These are phyloP conservation scores for Talaromyces sp. DNA, from an alignment of 2,329 filamentous ascomycete species.

Conservation along the genomic window DNA sequence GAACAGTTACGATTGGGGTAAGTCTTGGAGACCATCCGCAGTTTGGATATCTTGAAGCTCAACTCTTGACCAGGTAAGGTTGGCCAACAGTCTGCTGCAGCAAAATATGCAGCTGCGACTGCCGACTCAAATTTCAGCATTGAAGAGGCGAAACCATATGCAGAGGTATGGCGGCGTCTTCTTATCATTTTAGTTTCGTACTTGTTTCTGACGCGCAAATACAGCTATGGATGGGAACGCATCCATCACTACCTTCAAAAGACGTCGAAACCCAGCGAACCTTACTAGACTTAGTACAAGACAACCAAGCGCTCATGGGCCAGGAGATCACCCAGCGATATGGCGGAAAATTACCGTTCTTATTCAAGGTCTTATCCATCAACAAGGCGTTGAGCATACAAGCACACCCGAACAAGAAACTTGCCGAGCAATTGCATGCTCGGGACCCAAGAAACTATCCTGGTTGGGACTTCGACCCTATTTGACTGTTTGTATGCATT, in stretches of 20 bases:
- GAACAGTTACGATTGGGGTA: constrained; percentile 98
- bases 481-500: not conserved
- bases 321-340: constrained; percentile 70
- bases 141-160: constrained; percentile 85
- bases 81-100: constrained; percentile 80
- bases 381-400: constrained; percentile 95
- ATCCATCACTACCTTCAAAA: constrained; percentile 91
- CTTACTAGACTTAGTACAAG: constrained; percentile 80
- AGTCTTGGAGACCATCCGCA: constrained; percentile 28
- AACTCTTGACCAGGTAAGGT: constrained; percentile 64
- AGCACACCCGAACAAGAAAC: constrained; percentile 92
- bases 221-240: constrained; percentile 98
- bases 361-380: constrained; percentile 97
- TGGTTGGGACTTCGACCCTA: constrained; percentile 35
- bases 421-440: constrained; percentile 82
- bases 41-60: constrained; percentile 26
- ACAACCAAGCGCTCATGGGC: constrained; percentile 80
- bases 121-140: constrained; percentile 71
- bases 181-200: not conserved
- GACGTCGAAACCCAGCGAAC: constrained; percentile 79
- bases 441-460: constrained; percentile 92
- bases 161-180: constrained; percentile 61
- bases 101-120: constrained; percentile 83
- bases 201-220: not conserved
- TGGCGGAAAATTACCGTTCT: constrained; percentile 80